A percentile compares a stretch with the other conserved stretches of the same genome.
phyloP scores from a whole-genome alignment of 164 flowering plant species.

The Umbilicus rupestris region DNA sequence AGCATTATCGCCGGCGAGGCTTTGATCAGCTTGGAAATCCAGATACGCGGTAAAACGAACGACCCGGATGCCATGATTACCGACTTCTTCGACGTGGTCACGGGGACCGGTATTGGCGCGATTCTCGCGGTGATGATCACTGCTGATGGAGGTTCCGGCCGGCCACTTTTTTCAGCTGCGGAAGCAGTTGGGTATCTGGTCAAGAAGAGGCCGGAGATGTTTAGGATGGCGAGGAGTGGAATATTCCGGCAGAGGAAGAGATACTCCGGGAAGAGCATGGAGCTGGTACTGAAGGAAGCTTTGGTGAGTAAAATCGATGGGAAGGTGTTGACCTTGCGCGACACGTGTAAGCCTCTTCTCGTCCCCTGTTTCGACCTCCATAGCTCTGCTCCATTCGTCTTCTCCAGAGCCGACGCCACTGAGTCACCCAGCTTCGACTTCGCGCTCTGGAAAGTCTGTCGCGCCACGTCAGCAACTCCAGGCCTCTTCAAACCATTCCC shows the following conservation, averaged over 20 bases:
- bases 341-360: conserved; percentile 67
- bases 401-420: conserved; percentile 64
- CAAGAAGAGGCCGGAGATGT: conserved; percentile 25
- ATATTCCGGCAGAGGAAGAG: conserved; percentile 25
- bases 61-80: conserved; percentile 38
- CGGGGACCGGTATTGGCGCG: conserved; percentile 65
- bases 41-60: conserved; percentile 49
- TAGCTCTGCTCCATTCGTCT: conserved; percentile 65
- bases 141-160: conserved; percentile 43
- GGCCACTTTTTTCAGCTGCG: conserved; percentile 42
- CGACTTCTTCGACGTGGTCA: conserved; percentile 55
- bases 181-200: conserved; percentile 29
- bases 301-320: conserved; percentile 31
- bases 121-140: conserved; percentile 47
- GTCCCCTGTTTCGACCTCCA: conserved; percentile 58
- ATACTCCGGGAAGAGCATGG: conserved; percentile 43
- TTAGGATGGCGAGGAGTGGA: conserved; percentile 20
- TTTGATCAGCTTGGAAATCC: conserved; percentile 43
- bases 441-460: conserved; percentile 65
- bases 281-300: conserved; percentile 32
- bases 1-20: conserved; percentile 44
- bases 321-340: conserved; percentile 39
- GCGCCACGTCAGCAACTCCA: conserved; percentile 61
- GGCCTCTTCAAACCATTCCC: conserved; percentile 52
- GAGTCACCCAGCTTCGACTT: conserved; percentile 57